Base-by-base conservation (phyloP, 768 basidiomycete genomes). In the Kwoniella sp. region DNA sequence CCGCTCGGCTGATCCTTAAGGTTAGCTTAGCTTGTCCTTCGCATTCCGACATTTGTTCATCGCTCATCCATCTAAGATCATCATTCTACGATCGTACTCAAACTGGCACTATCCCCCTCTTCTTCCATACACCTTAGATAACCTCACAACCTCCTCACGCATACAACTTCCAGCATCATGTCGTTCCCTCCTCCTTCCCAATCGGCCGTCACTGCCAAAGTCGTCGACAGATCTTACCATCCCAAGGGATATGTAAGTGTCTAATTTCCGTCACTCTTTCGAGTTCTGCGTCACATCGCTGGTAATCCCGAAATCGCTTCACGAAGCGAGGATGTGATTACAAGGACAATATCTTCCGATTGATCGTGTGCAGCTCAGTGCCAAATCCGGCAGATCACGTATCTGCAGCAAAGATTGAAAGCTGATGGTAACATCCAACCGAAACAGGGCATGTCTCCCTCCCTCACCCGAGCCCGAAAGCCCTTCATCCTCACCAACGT, bases 401-500 rank as follows among this genome's bases (percentile, higher is more conserved):
- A n/a, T n/a, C n/a, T n/a, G n/a, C n/a, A n/a, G n/a, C n/a, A n/a
- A n/a, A n/a, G n/a, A n/a, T n/a, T n/a, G n/a, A n/a, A n/a, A n/a
- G n/a, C n/a, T n/a, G n/a, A 22, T 22, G 54, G 31, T 20, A 55
- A 26, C 15, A 11, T 22, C 13, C 11, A 23, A 23, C 5, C 50
- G 2, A 13, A n/a, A 23, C 73, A 93, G 90, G 82, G 86, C 70
- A 92, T 93, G 87, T 97, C 94, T 23, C 86, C 87, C 17, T 92
- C 92, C 52, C 86, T 98, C 50, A 82, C 86, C 80, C 90, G 95
- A 61, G 95, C 95, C 2, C 88, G 95, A 22, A 86, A 86, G 67
- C 94, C 91, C 13, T 98, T 90, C 82, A 86, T 87, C 31, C 45
- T 89, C 45, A 85, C 85, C 70, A 98, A 98, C 79, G 86, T 88